These are phyloP conservation scores for Streptanthus diversifolius DNA, from an alignment of 345 rosid species.

Conservation along the genomic window DNA sequence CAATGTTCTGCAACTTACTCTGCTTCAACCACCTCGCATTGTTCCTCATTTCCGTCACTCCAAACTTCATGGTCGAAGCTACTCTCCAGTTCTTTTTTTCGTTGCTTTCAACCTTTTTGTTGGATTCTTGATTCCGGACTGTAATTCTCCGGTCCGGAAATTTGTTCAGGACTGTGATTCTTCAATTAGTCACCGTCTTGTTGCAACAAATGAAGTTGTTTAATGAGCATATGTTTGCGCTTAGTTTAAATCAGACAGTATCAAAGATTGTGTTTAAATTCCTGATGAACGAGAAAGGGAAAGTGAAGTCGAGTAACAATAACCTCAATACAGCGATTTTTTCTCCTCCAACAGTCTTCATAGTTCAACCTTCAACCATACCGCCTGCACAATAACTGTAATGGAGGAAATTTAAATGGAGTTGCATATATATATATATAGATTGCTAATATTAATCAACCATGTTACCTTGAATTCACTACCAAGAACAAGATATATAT, in stretches of 20 bases:
- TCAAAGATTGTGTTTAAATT: not conserved
- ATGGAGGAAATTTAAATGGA: slow-evolving; percentile 49
- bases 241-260: not conserved
- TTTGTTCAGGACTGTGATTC: not conserved
- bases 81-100: slow-evolving; percentile 38
- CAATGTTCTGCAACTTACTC: slow-evolving; percentile 49
- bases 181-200: not conserved
- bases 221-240: no score
- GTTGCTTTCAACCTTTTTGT: slow-evolving; percentile 49
- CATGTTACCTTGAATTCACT: slow-evolving; percentile 1
- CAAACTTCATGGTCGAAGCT: slow-evolving; percentile 53
- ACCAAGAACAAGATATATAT: not conserved
- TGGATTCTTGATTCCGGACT: slow-evolving; percentile 59
- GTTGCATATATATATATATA: slow-evolving; percentile 24
- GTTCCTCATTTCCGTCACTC: slow-evolving; percentile 60
- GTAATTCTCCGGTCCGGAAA: no score
- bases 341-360: slow-evolving; percentile 83
- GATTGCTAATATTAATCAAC: not conserved
- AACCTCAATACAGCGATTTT: slow-evolving; percentile 83
- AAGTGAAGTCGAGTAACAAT: slow-evolving; percentile 21
- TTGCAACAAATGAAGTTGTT: not conserved
- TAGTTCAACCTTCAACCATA: slow-evolving; percentile 87
- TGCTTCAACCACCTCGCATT: slow-evolving; percentile 60
- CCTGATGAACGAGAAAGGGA: not conserved
- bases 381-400: slow-evolving; percentile 65